These are phyloP conservation scores for Kodamaea kaohsiungensis DNA, from an alignment of 805 yeast species.

Conservation along the genomic window DNA sequence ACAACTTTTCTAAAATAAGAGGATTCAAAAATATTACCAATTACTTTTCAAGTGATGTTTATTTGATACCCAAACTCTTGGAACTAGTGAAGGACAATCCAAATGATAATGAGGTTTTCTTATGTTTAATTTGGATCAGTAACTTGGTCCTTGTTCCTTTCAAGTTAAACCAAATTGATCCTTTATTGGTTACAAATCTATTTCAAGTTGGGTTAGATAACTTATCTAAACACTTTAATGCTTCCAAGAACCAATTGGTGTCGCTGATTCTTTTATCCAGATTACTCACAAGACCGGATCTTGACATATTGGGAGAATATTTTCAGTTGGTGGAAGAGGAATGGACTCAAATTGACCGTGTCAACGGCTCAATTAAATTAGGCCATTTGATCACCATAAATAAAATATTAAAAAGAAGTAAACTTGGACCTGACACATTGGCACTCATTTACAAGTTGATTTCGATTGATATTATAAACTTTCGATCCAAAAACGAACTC, in stretches of 20 bases:
- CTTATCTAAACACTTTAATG: constrained; percentile 32
- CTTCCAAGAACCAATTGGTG: constrained; percentile 61
- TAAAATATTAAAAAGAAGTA: constrained; percentile 31
- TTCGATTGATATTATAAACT: constrained; percentile 16
- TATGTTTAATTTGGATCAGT: constrained; percentile 70
- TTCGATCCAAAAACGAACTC: constrained; percentile 14
- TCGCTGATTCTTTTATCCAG: constrained; percentile 54
- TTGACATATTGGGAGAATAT: constrained; percentile 22
- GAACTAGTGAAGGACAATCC: constrained; percentile 7
- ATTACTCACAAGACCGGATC: constrained; percentile 53
- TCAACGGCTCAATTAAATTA: constrained; percentile 20
- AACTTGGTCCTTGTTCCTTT: constrained; percentile 77
- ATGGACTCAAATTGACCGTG: constrained; percentile 18
- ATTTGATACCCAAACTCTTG: constrained; percentile 36
- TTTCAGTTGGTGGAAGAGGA: constrained; percentile 15
- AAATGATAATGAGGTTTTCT: constrained; percentile 28
- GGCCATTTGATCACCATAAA: constrained; percentile 46
- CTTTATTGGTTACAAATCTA: constrained; percentile 33
- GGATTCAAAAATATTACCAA: constrained; percentile 62
- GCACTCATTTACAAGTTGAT: constrained; percentile 17
- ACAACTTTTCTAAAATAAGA: constrained; percentile 63
- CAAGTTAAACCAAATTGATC: constrained; percentile 44
- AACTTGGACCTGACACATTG: constrained; percentile 11
- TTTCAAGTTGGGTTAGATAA: constrained; percentile 33
- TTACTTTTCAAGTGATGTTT: constrained; percentile 61